Evolutionary conservation across 83 land plant genomes (phyloP), one percentile per base, ranked within the genome.

Genomic region (Thuja plicata): DNA sequence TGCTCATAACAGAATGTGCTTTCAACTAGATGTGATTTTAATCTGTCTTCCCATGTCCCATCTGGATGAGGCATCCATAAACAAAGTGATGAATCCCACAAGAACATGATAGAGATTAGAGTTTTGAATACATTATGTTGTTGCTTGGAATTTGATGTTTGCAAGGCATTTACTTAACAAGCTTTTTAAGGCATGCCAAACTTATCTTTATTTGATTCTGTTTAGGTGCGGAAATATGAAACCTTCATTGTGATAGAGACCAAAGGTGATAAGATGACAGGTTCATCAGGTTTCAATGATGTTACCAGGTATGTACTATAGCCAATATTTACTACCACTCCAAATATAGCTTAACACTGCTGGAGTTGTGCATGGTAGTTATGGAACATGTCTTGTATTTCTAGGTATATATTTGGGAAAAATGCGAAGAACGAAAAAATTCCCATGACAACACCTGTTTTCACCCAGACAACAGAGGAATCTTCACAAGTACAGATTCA

Each of bases 381-480:
- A 84, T 66, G 21, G 40, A 81, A 12, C n/a, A 78, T 48, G 73
- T 19, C 19, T 38, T 84, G 12, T 70, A 40, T 45, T 46, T 37
- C 32, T 62, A 97, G 99, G 89, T 98, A 96, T 73, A 95, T 98
- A 73, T 98, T 97, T 91, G 99, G 99, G 5, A 97, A 98, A 88
- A 98, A 97, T 62, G 84, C 96, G 2, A 87, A 90, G 74, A 89
- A 76, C 27, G 97, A 97, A 90, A 97, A 95, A 89, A 96, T 98
- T 52, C 91, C 96, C n/a, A 97, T 97, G 99, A 98, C 99, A 0
- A 97, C 99, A 6, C 99, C 99, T 71, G 99, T 98, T 21, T 95
- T 96, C 85, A 98, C 96, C 43, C 91, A 95, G 88, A 92, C 91
- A 30, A 27, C 60, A 87, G 94, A 93, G 41, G 89, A 93, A 15